Evolutionary conservation across 2,329 filamentous ascomycete species (phyloP).

Genomic region (Bisporella sp.): DNA sequence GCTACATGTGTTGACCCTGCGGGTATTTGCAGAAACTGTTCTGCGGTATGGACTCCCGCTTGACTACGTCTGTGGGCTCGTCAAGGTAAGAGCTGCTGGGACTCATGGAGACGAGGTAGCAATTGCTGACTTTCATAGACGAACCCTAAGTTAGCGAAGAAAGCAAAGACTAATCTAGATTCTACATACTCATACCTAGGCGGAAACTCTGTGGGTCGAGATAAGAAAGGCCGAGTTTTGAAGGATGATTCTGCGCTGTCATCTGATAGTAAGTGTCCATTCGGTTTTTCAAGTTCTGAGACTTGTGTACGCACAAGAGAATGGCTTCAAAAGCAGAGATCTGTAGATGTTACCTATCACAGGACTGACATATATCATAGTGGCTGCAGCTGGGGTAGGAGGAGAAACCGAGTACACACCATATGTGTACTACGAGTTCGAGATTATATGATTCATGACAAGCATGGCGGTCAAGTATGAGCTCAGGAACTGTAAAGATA

Average conservation of each 20-base stretch:
- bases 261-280: slow-evolving; percentile 45
- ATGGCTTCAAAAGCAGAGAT: no score
- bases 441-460: slow-evolving; percentile 44
- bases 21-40: slow-evolving; percentile 98
- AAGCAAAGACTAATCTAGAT: slow-evolving; percentile 74
- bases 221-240: slow-evolving; percentile 87
- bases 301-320: no score
- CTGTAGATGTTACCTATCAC: neutral
- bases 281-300: neutral
- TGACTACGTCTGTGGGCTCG: slow-evolving; percentile 76
- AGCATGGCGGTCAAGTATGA: no score
- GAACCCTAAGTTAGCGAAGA: slow-evolving; percentile 72
- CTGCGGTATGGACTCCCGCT: slow-evolving; percentile 87
- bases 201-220: slow-evolving; percentile 86
- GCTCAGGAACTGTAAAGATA: neutral
- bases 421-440: slow-evolving; percentile 96
- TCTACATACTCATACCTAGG: slow-evolving; percentile 83
- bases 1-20: slow-evolving; percentile 83
- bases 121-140: slow-evolving; percentile 47
- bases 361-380: slow-evolving; percentile 26
- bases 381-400: slow-evolving; percentile 68
- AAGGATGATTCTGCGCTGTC: slow-evolving; percentile 79
- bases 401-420: slow-evolving; percentile 85
- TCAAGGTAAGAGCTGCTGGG: slow-evolving; percentile 58
- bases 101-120: neutral